Percentiles rank a stretch among this genome's conserved stretches.
phyloP scores from a whole-genome alignment of 108 stramenopile species.

The Cyclotella cryptica region DNA sequence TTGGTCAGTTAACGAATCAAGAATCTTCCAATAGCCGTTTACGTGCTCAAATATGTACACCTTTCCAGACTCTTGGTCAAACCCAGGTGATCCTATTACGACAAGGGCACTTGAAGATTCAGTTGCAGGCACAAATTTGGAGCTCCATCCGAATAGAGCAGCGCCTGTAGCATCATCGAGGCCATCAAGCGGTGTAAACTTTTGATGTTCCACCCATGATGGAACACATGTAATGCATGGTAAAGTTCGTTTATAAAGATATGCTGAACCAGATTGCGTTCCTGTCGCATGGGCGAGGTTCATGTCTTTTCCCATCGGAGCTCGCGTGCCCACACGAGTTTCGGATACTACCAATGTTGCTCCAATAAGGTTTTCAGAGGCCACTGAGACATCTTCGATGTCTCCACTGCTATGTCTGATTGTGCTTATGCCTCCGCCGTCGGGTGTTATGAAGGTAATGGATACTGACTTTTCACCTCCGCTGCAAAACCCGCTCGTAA shows the following conservation, averaged over 20 bases:
- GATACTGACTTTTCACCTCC: slow-evolving; percentile 28
- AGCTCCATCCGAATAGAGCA: slow-evolving; percentile 48
- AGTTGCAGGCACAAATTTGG: slow-evolving; percentile 23
- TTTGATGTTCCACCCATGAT: slow-evolving; percentile 39
- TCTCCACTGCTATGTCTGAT: slow-evolving; percentile 42
- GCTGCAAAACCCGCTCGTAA: slow-evolving; percentile 36
- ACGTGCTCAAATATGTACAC: slow-evolving; percentile 44
- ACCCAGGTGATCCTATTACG: slow-evolving; percentile 51
- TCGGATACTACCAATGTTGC: slow-evolving; percentile 27
- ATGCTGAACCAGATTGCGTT: slow-evolving; percentile 50
- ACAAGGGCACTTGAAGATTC: slow-evolving; percentile 21
- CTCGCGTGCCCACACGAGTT: slow-evolving; percentile 27
- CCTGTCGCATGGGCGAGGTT: slow-evolving; percentile 35
- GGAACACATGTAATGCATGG: slow-evolving; percentile 39
- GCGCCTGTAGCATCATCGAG: slow-evolving; percentile 40
- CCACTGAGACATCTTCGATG: slow-evolving; percentile 39
- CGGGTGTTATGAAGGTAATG: slow-evolving; percentile 58
- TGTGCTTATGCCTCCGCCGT: slow-evolving; percentile 51
- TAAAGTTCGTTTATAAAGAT: slow-evolving; percentile 41
- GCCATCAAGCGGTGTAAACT: slow-evolving; percentile 49
- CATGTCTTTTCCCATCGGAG: slow-evolving; percentile 45
- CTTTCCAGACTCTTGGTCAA: slow-evolving; percentile 40
- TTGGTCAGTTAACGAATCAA: slow-evolving; percentile 35
- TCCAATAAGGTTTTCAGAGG: slow-evolving; percentile 24
- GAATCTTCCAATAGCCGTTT: slow-evolving; percentile 24